Evolutionary conservation across 1,139 yeast species (phyloP), one percentile per base, ranked within the genome.

Genomic region (Suhomyces maxii): DNA sequence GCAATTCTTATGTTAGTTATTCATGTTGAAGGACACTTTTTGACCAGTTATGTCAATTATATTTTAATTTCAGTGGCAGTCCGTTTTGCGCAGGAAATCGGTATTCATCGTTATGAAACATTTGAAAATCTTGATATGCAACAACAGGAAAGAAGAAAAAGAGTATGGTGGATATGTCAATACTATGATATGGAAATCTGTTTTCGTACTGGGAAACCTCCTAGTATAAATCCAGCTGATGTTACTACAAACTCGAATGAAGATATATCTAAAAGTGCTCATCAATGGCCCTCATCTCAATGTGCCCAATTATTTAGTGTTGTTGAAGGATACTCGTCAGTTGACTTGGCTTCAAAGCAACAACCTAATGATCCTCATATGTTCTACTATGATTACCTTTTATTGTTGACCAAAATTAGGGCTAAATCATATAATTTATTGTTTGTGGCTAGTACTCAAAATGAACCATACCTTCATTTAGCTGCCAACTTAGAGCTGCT

Each of bases 31-130:
- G 63, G 68, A 3, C 67, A 72, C 40, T 63, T 75, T 56, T 60
- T 76, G 11, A 60, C 69, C 6, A 71, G 80, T 13, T 77, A 76
- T 34, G 63, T 69, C 34, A 71, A 76, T 34, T 76, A 73, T 54
- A 66, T 74, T 33, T 56, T 84, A 9, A 59, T 74, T 0, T 65
- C 84, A 0, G 72, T 79, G 8, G 84, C 84, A 1, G 73, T 81
- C 2, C 67, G 89, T 46, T 76, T 72, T 53, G 87, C 89, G 0
- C 83, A 78, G 52, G 85, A 81, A 41, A 63, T 84, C 47, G 95
- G 95, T 0, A 65, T 87, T 25, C 87, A 86, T 57, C 65, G 89
- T 32, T 65, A 64, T 12, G 89, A 84, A 52, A 63, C 78, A 2
- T 73, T 74, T 42, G 54, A 56, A 7, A 71, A 73, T 0, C 54